phyloP scores from a whole-genome alignment of 2,329 filamentous ascomycete species.

The Sordariomycetes sp. region DNA sequence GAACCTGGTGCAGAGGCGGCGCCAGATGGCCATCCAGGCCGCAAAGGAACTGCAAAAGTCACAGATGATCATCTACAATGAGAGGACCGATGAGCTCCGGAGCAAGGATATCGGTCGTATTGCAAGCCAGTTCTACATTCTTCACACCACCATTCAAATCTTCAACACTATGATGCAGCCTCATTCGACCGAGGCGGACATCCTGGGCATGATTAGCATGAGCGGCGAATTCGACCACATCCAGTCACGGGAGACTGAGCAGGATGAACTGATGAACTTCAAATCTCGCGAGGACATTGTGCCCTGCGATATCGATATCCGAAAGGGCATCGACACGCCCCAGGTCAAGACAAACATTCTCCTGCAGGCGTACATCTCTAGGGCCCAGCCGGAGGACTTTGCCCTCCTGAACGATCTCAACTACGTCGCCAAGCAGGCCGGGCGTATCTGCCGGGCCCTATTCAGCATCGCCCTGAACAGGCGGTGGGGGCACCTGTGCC shows the following conservation, averaged over 20 bases:
- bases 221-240: constrained; percentile 98
- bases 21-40: constrained; percentile 78
- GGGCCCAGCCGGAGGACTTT: constrained; percentile 81
- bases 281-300: constrained; percentile 19
- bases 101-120: constrained; percentile 94
- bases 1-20: constrained; percentile 69
- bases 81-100: constrained; percentile 79
- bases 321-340: constrained; percentile 50
- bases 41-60: constrained; percentile 78
- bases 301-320: constrained; percentile 58
- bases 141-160: constrained; percentile 85
- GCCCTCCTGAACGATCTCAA: constrained; percentile 82
- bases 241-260: constrained; percentile 80
- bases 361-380: constrained; percentile 85
- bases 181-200: constrained; percentile 76
- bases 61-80: constrained; percentile 99
- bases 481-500: constrained; percentile 89
- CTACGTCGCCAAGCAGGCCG: constrained; percentile 91
- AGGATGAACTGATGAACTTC: constrained; percentile 69
- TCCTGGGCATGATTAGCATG: constrained; percentile 93
- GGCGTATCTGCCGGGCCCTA: constrained; percentile 82
- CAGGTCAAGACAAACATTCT: constrained; percentile 94
- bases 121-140: constrained; percentile 92
- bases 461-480: constrained; percentile 97
- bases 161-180: constrained; percentile 94